phyloP scores from a whole-genome alignment of 78 protist genomes.

The Dictyostelium purpureum region DNA sequence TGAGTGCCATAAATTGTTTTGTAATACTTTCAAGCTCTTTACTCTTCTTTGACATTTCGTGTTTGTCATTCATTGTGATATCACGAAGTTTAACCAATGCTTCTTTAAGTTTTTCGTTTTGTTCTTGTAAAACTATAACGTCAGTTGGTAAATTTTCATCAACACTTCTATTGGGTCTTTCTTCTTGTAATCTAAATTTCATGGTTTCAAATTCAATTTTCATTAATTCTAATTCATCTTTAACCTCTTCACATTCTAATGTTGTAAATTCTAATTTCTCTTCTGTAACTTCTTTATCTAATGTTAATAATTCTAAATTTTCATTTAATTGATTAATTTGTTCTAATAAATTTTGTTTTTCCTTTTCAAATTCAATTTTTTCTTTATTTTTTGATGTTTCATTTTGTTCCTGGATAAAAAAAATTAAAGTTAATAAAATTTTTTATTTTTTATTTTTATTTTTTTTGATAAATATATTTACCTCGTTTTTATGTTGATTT shows the following conservation, averaged over 20 bases:
- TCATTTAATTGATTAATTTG: constrained; percentile 37
- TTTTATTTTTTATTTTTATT: background rate
- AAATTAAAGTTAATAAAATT: background rate
- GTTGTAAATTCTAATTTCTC: constrained; percentile 64
- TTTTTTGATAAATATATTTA: background rate
- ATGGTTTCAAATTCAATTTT: constrained; percentile 6
- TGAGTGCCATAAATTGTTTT: background rate
- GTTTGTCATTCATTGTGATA: constrained; percentile 69
- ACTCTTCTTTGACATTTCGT: constrained; percentile 46
- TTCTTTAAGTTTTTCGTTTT: constrained; percentile 73
- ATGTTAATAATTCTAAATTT: constrained; percentile 35
- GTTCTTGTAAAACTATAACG: constrained; percentile 51
- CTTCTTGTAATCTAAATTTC: constrained; percentile 5
- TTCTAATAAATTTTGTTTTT: constrained; percentile 31
- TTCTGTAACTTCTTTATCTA: constrained; percentile 72
- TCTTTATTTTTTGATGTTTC: constrained; percentile 30
- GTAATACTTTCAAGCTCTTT: constrained; percentile 36
- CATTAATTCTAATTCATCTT: constrained; percentile 46
- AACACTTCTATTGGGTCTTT: background rate
- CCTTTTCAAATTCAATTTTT: constrained; percentile 50
- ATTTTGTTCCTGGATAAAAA: constrained; percentile 29
- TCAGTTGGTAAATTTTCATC: constrained; percentile 1
- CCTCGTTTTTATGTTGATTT: constrained; percentile 49
- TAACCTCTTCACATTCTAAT: constrained; percentile 23
- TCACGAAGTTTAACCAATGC: constrained; percentile 74